Conservation (phyloP, 2,329 filamentous ascomycete species). For the Apiospora malaysiana region DNA sequence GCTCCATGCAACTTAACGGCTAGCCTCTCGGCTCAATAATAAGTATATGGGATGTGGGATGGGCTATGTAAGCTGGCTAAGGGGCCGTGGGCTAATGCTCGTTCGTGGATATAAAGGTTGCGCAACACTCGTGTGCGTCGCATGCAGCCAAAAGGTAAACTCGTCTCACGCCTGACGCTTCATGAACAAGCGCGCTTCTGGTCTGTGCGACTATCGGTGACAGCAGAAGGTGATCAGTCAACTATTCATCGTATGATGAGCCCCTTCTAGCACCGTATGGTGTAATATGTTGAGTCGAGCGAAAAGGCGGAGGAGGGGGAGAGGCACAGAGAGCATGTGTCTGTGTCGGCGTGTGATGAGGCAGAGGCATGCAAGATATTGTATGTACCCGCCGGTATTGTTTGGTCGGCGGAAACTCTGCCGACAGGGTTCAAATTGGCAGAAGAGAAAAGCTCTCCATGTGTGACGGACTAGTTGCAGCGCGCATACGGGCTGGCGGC, state of each 20-base stretch:
- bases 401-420: background rate
- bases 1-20: conserved; percentile 11
- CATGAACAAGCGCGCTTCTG: background rate
- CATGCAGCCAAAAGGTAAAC: background rate
- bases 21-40: conserved; percentile 8
- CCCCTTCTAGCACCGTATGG: background rate
- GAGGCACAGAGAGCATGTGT: background rate
- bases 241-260: background rate
- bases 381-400: background rate
- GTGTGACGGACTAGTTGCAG: background rate
- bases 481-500: background rate
- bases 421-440: background rate
- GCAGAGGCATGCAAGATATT: background rate
- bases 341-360: background rate
- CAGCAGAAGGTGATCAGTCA: conserved; percentile 9
- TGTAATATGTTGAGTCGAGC: background rate
- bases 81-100: background rate
- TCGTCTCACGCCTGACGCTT: conserved; percentile 6
- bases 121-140: conserved; percentile 5
- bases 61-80: background rate
- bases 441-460: background rate
- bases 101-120: conserved; percentile 12
- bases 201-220: background rate
- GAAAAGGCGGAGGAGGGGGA: background rate
- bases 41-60: background rate